Conservation (phyloP, 805 yeast genomes). For the Maudiozyma turicensis region DNA sequence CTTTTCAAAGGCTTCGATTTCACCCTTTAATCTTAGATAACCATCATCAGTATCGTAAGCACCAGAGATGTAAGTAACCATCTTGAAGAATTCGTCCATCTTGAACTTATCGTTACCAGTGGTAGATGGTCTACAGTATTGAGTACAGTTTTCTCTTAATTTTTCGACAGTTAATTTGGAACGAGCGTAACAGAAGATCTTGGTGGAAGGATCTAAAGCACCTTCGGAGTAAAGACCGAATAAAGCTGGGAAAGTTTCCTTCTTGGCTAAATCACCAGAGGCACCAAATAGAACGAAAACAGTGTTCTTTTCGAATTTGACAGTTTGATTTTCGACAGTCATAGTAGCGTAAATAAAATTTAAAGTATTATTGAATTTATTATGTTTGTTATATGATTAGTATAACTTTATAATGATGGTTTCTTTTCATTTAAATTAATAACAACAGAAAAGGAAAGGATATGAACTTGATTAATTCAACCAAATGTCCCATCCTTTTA, state of each 20-base stretch:
- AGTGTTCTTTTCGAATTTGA: conserved; percentile 50
- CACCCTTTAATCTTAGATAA: conserved; percentile 43
- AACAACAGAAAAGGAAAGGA: no score
- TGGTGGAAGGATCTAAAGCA: conserved; percentile 56
- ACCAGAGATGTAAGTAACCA: conserved; percentile 63
- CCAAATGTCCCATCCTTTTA: no score
- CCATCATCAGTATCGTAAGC: conserved; percentile 74
- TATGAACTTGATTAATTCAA: no score
- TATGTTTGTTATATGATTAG: neutral
- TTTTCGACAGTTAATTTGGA: conserved; percentile 60
- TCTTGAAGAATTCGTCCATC: conserved; percentile 52
- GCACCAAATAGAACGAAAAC: conserved; percentile 84
- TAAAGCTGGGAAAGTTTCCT: conserved; percentile 83
- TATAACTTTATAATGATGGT: neutral
- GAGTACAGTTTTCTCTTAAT: conserved; percentile 53
- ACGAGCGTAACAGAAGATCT: conserved; percentile 87
- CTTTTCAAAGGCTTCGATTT: conserved; percentile 51
- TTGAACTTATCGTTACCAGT: conserved; percentile 33
- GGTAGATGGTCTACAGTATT: conserved; percentile 46
- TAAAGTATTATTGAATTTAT: neutral
- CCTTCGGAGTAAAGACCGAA: conserved; percentile 72
- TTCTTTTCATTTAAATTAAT: no score
- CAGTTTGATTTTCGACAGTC: conserved; percentile 5
- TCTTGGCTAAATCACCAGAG: conserved; percentile 88
- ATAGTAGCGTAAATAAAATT: neutral